These are phyloP conservation scores for Geranium incanum DNA, from an alignment of 441 rosid species.

Conservation along the genomic window DNA sequence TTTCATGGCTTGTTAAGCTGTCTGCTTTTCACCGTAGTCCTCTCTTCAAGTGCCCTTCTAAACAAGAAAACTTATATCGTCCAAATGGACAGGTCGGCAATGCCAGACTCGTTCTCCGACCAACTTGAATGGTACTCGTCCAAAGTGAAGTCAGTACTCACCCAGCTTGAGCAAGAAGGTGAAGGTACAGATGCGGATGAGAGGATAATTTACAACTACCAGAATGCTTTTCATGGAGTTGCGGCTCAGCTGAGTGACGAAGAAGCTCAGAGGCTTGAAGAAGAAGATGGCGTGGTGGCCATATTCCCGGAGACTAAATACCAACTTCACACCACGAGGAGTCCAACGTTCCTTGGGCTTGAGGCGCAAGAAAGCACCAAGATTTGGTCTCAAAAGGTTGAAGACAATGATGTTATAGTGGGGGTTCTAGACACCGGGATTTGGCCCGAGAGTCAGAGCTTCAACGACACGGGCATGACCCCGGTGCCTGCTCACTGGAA, in stretches of 20 bases:
- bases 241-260: constrained; percentile 49
- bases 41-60: constrained; percentile 21
- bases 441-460: constrained; percentile 70
- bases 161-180: constrained; percentile 23
- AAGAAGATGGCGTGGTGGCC: constrained; percentile 46
- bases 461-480: constrained; percentile 51
- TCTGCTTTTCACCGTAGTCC: constrained; percentile 26
- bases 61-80: constrained; percentile 56
- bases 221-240: constrained; percentile 59
- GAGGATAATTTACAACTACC: constrained; percentile 65
- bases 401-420: constrained; percentile 50
- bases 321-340: constrained; percentile 61
- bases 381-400: constrained; percentile 38
- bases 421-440: constrained; percentile 70
- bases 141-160: constrained; percentile 41
- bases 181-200: constrained; percentile 24
- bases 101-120: constrained; percentile 48
- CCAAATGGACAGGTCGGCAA: constrained; percentile 76
- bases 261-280: constrained; percentile 48
- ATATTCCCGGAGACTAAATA: constrained; percentile 50
- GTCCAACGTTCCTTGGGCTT: constrained; percentile 56
- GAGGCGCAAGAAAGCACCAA: constrained; percentile 35
- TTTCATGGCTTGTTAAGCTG: constrained; percentile 28
- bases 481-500: constrained; percentile 52
- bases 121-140: constrained; percentile 77